Conservation (phyloP, 495 filamentous ascomycete species). For the Aspergillus incahuasiensis region DNA sequence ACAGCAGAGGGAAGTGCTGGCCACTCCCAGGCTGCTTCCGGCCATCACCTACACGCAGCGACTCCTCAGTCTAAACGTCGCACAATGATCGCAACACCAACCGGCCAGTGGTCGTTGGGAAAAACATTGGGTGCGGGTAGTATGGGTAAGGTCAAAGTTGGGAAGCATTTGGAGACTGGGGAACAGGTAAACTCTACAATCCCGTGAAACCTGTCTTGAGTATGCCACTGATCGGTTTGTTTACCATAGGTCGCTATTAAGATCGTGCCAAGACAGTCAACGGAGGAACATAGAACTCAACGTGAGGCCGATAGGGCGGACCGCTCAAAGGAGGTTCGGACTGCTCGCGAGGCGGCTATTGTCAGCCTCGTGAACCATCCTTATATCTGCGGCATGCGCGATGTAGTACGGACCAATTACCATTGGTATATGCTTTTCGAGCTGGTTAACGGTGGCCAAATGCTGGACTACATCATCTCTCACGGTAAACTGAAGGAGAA, state of each 20-base stretch:
- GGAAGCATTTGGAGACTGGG: conserved; percentile 71
- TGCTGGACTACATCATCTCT: conserved; percentile 99
- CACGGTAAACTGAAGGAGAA: conserved; percentile 98
- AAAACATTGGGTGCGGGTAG: conserved; percentile 98
- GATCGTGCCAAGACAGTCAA: conserved; percentile 88
- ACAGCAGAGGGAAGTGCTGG: conserved; percentile 37
- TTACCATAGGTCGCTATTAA: conserved; percentile 81
- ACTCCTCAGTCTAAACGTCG: conserved; percentile 58
- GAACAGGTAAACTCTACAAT: conserved; percentile 62
- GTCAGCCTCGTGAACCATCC: conserved; percentile 93
- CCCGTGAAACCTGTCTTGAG: neutral
- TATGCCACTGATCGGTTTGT: neutral
- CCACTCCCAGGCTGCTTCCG: conserved; percentile 41
- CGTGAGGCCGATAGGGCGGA: conserved; percentile 84
- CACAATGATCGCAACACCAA: conserved; percentile 76
- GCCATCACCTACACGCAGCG: conserved; percentile 23
- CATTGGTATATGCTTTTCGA: conserved; percentile 99
- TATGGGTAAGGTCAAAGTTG: conserved; percentile 94
- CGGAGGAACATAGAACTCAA: conserved; percentile 74
- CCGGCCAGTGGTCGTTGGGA: conserved; percentile 85
- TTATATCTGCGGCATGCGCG: conserved; percentile 94
- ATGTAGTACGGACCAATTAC: conserved; percentile 91
- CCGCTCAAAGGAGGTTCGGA: conserved; percentile 94
- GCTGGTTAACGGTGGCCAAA: conserved; percentile 98
- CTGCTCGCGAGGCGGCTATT: conserved; percentile 93